Evolutionary conservation across 805 yeast species (phyloP), one percentile per base, ranked within the genome.

Genomic region (Zygosaccharomyces lentus): DNA sequence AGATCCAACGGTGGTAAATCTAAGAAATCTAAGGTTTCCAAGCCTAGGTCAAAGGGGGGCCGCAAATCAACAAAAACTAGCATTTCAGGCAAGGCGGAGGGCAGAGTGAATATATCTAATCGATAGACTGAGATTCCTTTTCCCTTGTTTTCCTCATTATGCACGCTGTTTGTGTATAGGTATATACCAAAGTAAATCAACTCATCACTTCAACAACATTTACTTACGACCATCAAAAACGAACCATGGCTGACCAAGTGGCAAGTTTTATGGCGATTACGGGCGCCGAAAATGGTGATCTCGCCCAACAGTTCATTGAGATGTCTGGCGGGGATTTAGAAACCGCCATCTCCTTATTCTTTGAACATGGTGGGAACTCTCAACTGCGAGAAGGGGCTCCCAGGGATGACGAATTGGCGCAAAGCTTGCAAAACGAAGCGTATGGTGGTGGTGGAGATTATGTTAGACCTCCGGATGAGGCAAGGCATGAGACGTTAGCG

Each of bases 211-310:
- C 6, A 23, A 23, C 16, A 31, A 24, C 13, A 10, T 12, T 17
- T 23, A 10, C 10, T 24, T 24, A 16, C 17, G 32, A 29, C 17
- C 19, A 19, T 26, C 10, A 23, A 13, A 43, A 44, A 25, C 12
- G 30, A 23, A 37, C 19, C 15, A 64, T 63, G 64, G 51, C 62
- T 43, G 84, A 76, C 41, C 67, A 72, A 39, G 71, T 87, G 31
- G 82, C 85, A 17, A 77, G 82, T 17, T 93, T 93, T 65, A 71
- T 90, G 64, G 90, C 91, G 34, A 82, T 93, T 44, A 89, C 98
- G 0, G 85, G 87, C 17, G 78, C 80, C 2, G 74, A 79, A 1
- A 91, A 85, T 59, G 73, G 77, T 1, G 74, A 73, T 4, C 68
- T 77, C 9, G 98, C 98, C 0, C 69, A 73, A 43, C 87, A 83